phyloP scores from a whole-genome alignment of 169 alveolate species.

The Eimeria tenella region DNA sequence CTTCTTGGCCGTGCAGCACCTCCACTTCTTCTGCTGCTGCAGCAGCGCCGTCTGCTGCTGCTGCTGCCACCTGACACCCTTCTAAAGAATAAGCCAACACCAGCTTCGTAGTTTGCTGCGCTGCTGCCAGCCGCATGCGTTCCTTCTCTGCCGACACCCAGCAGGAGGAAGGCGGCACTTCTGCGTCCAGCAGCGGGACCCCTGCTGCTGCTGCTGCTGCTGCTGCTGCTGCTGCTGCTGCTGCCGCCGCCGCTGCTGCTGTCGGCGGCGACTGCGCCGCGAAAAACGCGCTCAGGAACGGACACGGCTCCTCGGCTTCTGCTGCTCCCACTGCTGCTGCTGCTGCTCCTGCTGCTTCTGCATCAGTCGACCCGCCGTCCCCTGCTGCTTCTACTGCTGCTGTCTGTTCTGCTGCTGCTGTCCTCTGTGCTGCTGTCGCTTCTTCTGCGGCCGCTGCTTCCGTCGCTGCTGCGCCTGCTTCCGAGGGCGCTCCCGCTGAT shows the following conservation, averaged over 20 bases:
- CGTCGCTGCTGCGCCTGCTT: not conserved
- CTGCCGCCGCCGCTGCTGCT: not conserved
- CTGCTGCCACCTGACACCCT: not conserved
- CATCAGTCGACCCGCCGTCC: not conserved
- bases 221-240: not conserved
- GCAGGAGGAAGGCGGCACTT: not conserved
- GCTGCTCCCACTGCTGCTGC: not conserved
- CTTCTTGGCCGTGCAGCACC: slow-evolving; percentile 56
- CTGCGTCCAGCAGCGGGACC: not conserved
- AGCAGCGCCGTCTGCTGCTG: not conserved
- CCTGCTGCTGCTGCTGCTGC: not conserved
- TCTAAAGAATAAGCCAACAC: not conserved
- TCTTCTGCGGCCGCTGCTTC: not conserved
- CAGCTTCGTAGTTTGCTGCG: not conserved
- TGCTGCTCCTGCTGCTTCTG: not conserved
- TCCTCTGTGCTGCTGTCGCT: not conserved
- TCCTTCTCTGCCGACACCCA: slow-evolving; percentile 1
- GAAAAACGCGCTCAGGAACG: not conserved
- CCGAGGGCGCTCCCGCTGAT: not conserved
- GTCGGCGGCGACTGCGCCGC: not conserved
- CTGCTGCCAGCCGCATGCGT: not conserved
- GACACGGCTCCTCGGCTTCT: not conserved
- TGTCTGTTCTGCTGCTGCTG: not conserved
- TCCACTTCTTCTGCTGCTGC: slow-evolving; percentile 5
- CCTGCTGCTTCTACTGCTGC: not conserved